Base-by-base conservation (phyloP, 805 yeast species). In the Myxozyma neglecta region DNA sequence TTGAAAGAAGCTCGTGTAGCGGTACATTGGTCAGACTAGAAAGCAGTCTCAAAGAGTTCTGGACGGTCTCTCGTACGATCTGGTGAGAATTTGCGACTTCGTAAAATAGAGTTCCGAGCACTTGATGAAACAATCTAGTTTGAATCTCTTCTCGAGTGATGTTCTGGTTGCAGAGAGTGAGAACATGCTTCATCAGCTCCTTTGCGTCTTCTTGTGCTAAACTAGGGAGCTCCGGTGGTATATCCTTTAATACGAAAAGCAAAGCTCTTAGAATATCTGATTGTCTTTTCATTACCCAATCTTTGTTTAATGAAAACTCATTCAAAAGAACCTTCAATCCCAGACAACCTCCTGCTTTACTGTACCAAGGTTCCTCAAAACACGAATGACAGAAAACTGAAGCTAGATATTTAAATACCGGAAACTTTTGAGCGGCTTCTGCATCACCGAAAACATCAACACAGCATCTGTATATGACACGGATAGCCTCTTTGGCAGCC, bases 31-130 rank as follows among this genome's bases (percentile, higher is more conserved):
- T 86, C 0, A 88, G 82, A 13, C 86, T 87, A 0, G 97, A 83
- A 16, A 94, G 78, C 1, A 83, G 83, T 20, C 78, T 72, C 64
- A 94, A 78, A 0, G 93, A 85, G 35, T 82, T 78, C 71, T 89
- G 92, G 0, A 97, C 86, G 0, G 96, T 88, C 61, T 84, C 85
- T 69, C 99, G 81, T 0, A 93, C 97, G 46, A 83, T 82, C 11
- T 85, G 83, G 67, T 89, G 90, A 0, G 98, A 88, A 72, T 94
- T 91, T 44, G 96, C 94, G 61, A 94, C 80, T 71, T 94, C 99
- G 70, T 91, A 91, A 1, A 93, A 96, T 66, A 96, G 80, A 34
- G 93, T 87, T n/a, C 96, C 90, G 40, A 90, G 84, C 32, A 94
- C 80, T 13, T 92, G 86, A 68, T 86, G 90, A 74, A 90, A 87